These are phyloP conservation scores for Saksenaea vasiformis DNA, from an alignment of 371 early-diverging fungal genomes.

Conservation along the genomic window DNA sequence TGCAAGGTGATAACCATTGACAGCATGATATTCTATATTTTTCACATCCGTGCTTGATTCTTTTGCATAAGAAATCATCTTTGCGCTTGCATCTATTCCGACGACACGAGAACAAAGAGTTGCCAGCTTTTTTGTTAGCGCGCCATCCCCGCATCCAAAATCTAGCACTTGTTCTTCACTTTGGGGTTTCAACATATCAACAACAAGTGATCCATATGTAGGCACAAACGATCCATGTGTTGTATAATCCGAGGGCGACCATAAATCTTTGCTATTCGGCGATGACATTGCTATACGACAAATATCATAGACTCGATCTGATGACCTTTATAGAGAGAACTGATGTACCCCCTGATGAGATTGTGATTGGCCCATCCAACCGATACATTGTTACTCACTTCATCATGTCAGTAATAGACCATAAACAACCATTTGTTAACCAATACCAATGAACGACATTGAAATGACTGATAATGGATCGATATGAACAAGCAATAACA, in stretches of 20 bases:
- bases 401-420: too few species aligned
- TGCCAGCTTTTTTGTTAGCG: constrained; percentile 56
- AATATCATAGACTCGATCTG: too few species aligned
- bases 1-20: constrained; percentile 55
- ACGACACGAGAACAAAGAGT: constrained; percentile 49
- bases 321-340: too few species aligned
- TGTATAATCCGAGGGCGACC: constrained; percentile 55
- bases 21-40: constrained; percentile 36
- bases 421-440: too few species aligned
- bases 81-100: constrained; percentile 63
- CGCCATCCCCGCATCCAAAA: constrained; percentile 77
- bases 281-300: too few species aligned
- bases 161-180: constrained; percentile 61
- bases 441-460: too few species aligned
- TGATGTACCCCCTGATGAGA: too few species aligned
- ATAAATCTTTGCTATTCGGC: constrained; percentile 10
- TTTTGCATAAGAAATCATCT: constrained; percentile 61
- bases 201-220: constrained; percentile 49
- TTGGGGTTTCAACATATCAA: constrained; percentile 52
- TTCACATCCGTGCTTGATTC: constrained; percentile 27
- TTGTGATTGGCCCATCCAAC: too few species aligned
- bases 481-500: too few species aligned
- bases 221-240: constrained; percentile 64
- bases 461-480: too few species aligned
- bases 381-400: too few species aligned